These are phyloP conservation scores for Ilex paraguariensis DNA, from an alignment of 305 asterid species.

Conservation along the genomic window DNA sequence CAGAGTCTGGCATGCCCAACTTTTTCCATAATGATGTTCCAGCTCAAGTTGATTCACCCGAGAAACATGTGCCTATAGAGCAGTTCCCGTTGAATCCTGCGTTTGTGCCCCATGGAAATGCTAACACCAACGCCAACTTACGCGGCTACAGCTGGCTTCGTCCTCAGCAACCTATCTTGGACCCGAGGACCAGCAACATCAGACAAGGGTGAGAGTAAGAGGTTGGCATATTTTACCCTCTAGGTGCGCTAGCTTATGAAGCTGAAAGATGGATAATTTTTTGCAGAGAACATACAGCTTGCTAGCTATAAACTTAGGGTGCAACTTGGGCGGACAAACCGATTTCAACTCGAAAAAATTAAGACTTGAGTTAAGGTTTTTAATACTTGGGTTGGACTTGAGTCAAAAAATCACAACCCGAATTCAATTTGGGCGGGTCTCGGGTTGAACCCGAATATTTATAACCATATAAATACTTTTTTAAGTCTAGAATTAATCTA, in stretches of 20 bases:
- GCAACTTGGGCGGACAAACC: no score
- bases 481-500: no score
- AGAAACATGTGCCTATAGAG: conserved; percentile 19
- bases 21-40: conserved; percentile 32
- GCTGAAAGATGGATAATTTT: conserved; percentile 5
- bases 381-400: no score
- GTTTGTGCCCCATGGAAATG: conserved; percentile 22
- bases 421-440: no score
- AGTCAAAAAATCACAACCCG: no score
- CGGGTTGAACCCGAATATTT: no score
- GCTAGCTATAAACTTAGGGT: no score
- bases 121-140: not conserved
- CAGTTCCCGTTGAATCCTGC: conserved; percentile 22
- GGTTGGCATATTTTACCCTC: no score
- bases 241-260: not conserved
- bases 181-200: conserved; percentile 31
- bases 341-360: no score
- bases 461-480: no score
- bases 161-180: conserved; percentile 28
- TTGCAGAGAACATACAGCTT: not conserved
- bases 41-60: conserved; percentile 17
- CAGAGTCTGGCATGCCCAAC: conserved; percentile 25
- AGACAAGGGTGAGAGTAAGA: conserved; percentile 15
- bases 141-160: not conserved
- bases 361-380: no score